A percentile compares a stretch with the other conserved stretches of the same genome.
phyloP scores from a whole-genome alignment of 2,329 filamentous ascomycete genomes.

The Meredithiella fracta region DNA sequence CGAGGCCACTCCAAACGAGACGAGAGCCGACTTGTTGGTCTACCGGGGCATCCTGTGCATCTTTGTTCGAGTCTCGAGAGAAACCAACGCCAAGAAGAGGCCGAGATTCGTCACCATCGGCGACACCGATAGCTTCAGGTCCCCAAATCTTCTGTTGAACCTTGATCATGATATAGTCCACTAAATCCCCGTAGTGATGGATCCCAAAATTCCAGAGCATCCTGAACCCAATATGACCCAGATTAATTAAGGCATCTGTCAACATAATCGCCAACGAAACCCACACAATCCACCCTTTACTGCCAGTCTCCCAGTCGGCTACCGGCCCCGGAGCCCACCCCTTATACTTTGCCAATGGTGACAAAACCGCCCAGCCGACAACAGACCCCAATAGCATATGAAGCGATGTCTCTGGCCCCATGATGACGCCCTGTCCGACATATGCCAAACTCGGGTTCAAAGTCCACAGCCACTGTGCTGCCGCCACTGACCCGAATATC shows the following conservation, averaged over 20 bases:
- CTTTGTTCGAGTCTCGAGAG: slow-evolving; percentile 22
- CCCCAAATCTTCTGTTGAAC: slow-evolving; percentile 13
- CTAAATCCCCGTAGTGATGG: slow-evolving; percentile 7
- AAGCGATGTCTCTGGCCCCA: slow-evolving; percentile 86
- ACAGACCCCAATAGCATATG: slow-evolving; percentile 89
- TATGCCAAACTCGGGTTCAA: slow-evolving; percentile 95
- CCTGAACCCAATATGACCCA: slow-evolving; percentile 58
- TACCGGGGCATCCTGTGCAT: slow-evolving; percentile 59
- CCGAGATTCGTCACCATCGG: slow-evolving; percentile 1
- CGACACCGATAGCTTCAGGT: neutral
- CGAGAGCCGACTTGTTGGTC: slow-evolving; percentile 63
- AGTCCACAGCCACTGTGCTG: slow-evolving; percentile 79
- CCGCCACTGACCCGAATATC: slow-evolving; percentile 60
- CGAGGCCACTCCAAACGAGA: slow-evolving; percentile 57
- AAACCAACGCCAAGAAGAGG: slow-evolving; percentile 15
- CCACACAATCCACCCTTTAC: slow-evolving; percentile 99
- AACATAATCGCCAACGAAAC: slow-evolving; percentile 92
- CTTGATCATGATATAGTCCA: slow-evolving; percentile 8
- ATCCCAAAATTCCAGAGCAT: slow-evolving; percentile 27
- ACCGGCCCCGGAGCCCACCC: slow-evolving; percentile 85
- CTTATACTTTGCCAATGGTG: slow-evolving; percentile 66
- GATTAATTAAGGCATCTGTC: slow-evolving; percentile 75
- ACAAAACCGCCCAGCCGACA: slow-evolving; percentile 79
- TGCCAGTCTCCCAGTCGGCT: slow-evolving; percentile 76
- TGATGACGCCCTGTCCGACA: slow-evolving; percentile 93